These are phyloP conservation scores for Rosa multiflora DNA, from an alignment of 306 rosid species.

Conservation along the genomic window DNA sequence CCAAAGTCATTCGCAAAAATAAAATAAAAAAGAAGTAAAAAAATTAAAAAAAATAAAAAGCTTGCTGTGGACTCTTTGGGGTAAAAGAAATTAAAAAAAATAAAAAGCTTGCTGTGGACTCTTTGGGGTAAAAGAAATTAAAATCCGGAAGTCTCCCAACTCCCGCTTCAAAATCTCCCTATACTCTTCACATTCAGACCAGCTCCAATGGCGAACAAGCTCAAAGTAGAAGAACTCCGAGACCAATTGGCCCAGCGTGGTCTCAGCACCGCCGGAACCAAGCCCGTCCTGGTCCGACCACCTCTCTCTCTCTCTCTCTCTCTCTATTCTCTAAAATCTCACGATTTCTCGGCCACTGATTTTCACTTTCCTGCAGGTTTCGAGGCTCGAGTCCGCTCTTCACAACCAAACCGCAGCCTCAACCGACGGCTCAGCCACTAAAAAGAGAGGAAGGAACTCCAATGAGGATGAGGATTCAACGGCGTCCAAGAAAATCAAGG, in stretches of 20 bases:
- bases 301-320: neutral
- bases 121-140: neutral
- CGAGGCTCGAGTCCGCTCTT: conserved; percentile 58
- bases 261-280: conserved; percentile 61
- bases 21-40: too few species aligned
- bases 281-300: conserved; percentile 54
- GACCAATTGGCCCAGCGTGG: conserved; percentile 67
- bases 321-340: neutral
- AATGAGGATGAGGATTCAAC: conserved; percentile 26
- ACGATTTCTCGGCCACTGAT: neutral
- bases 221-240: conserved; percentile 76
- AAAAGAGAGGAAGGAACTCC: conserved; percentile 48
- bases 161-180: conserved; percentile 1
- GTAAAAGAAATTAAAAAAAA: neutral
- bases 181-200: neutral
- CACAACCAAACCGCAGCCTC: conserved; percentile 16
- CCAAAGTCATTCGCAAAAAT: neutral
- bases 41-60: too few species aligned
- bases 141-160: neutral
- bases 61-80: neutral
- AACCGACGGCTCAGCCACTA: conserved; percentile 23
- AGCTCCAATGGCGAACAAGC: conserved; percentile 54
- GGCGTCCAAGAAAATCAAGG: conserved; percentile 33
- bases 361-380: conserved; percentile 43
- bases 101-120: neutral